Evolutionary conservation across 208 protist genomes (phyloP).

Genomic region (Wallacemonas sp.): DNA sequence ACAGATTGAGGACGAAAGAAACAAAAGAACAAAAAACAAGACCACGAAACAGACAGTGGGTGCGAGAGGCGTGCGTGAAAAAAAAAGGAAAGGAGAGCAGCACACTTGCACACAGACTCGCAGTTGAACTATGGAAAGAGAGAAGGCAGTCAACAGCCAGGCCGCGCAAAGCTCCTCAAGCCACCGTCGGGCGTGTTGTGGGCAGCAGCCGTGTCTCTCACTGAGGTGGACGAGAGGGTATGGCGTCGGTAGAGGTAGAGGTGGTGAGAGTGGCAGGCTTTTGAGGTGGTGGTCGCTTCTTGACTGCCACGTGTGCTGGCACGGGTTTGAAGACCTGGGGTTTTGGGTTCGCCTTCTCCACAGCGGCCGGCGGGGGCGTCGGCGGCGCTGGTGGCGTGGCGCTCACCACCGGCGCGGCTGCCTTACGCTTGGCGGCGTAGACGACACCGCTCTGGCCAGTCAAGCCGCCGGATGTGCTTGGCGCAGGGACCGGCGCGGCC

Average conservation of each 20-base stretch:
- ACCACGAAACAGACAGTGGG: conserved; percentile 11
- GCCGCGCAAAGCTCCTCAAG: too few species aligned
- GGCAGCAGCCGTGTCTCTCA: too few species aligned
- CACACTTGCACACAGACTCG: background rate
- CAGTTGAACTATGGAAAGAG: background rate
- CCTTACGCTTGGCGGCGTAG: conserved; percentile 18
- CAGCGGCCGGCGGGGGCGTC: background rate
- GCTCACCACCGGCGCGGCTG: background rate
- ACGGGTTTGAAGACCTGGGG: background rate
- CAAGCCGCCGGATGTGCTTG: too few species aligned
- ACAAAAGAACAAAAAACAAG: background rate
- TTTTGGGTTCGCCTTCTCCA: background rate
- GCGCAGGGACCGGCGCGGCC: too few species aligned
- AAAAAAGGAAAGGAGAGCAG: background rate
- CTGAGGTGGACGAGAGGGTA: too few species aligned
- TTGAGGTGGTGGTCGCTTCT: conserved; percentile 5
- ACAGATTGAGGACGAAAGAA: too few species aligned
- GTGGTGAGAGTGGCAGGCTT: background rate
- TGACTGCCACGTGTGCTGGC: background rate
- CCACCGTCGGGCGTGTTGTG: too few species aligned
- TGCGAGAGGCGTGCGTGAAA: background rate
- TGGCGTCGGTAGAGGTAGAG: too few species aligned
- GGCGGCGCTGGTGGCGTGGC: background rate
- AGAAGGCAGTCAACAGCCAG: conserved; percentile 4
- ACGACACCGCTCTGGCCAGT: background rate